Conservation (phyloP, 352 stramenopile genomes). For the Phytopythium sindhum region DNA sequence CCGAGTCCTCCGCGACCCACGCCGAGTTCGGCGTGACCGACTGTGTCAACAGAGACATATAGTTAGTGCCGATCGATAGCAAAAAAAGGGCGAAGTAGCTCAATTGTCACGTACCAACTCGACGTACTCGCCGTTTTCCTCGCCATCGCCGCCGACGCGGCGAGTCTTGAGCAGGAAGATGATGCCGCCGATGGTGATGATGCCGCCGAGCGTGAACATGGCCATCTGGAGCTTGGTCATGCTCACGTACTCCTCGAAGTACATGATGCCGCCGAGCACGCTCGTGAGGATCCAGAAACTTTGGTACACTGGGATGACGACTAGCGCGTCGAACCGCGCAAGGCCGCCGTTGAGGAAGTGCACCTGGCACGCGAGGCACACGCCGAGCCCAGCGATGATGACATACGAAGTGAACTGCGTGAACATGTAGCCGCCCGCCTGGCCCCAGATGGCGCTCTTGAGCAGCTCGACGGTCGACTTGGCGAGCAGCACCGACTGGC, state of each 20-base stretch:
- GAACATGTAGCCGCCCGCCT: slow-evolving; percentile 73
- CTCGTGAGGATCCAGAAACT: slow-evolving; percentile 90
- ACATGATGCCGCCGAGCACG: slow-evolving; percentile 90
- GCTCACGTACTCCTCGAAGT: slow-evolving; percentile 89
- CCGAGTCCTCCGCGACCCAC: slow-evolving; percentile 78
- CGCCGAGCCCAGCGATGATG: slow-evolving; percentile 60
- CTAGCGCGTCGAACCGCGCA: slow-evolving; percentile 84
- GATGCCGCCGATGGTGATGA: slow-evolving; percentile 78
- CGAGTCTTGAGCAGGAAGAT: slow-evolving; percentile 70
- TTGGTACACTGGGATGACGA: slow-evolving; percentile 90
- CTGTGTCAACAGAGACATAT: slow-evolving; percentile 23
- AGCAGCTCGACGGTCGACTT: slow-evolving; percentile 89
- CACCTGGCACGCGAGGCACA: slow-evolving; percentile 79
- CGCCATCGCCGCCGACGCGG: slow-evolving; percentile 24
- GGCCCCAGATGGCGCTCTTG: slow-evolving; percentile 88
- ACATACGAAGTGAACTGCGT: slow-evolving; percentile 74
- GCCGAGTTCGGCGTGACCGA: slow-evolving; percentile 72
- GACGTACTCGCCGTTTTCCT: slow-evolving; percentile 42
- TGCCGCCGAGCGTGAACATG: slow-evolving; percentile 77
- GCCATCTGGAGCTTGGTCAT: slow-evolving; percentile 74
- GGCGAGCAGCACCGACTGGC: slow-evolving; percentile 85
- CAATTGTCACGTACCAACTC: slow-evolving; percentile 49
- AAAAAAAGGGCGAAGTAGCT: neutral
- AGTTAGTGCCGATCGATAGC: slow-evolving; percentile 2
- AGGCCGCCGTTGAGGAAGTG: slow-evolving; percentile 89